These are phyloP conservation scores for Suhomyces bribrorum DNA, from an alignment of 1,139 yeast species.

Conservation along the genomic window DNA sequence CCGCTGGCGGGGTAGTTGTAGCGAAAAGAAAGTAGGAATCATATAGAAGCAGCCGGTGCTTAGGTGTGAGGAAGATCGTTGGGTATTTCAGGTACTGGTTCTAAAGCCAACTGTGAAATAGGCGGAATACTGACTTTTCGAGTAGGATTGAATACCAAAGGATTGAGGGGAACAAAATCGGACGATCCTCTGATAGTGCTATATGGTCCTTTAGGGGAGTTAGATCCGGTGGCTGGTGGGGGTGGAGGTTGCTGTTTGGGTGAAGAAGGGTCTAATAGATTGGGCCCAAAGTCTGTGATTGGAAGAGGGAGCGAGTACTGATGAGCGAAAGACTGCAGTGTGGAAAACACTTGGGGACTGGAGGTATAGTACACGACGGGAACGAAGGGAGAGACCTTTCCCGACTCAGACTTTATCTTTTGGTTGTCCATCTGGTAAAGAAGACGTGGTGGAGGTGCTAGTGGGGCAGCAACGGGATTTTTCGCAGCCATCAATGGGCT, in stretches of 20 bases:
- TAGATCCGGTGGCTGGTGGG: conserved; percentile 6
- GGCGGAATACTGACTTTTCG: background rate
- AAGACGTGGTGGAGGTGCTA: conserved; percentile 1
- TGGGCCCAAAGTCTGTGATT: background rate
- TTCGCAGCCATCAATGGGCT: no score
- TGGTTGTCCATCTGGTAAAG: background rate
- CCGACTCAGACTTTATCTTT: background rate
- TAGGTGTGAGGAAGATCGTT: no score
- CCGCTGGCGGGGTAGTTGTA: background rate
- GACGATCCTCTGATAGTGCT: background rate
- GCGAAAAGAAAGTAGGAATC: background rate
- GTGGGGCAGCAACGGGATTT: no score
- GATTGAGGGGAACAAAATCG: background rate
- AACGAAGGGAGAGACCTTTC: background rate
- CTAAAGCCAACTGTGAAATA: background rate
- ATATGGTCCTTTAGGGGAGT: background rate
- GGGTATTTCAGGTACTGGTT: background rate
- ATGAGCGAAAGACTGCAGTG: conserved; percentile 1
- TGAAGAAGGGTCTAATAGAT: background rate
- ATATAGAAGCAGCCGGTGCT: no score
- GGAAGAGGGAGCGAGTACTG: conserved; percentile 8
- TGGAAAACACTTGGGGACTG: conserved; percentile 4
- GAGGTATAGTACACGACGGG: conserved; percentile 3
- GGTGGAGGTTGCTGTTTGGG: background rate
- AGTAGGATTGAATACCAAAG: background rate